phyloP scores from a whole-genome alignment of 1,139 yeast genomes.

The Kodamaea arcana region DNA sequence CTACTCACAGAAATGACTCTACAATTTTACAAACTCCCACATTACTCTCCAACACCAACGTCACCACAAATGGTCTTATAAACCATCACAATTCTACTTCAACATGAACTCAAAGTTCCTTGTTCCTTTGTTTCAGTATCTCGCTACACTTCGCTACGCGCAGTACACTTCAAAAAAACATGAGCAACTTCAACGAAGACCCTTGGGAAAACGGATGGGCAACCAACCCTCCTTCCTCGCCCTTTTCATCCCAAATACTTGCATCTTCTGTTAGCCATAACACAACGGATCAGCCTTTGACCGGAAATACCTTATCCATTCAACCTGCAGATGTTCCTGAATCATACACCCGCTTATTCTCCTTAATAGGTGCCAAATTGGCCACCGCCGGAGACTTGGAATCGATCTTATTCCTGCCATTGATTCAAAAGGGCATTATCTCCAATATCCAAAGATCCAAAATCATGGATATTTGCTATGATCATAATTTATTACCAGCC shows the following conservation, averaged over 20 bases:
- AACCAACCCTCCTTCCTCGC: conserved; percentile 6
- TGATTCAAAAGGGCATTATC: conserved; percentile 25
- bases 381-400: conserved; percentile 31
- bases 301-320: neutral
- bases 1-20: too few species aligned
- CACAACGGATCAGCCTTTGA: neutral
- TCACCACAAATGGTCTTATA: too few species aligned
- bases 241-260: conserved; percentile 12
- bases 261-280: conserved; percentile 4
- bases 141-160: conserved; percentile 1
- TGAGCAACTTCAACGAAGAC: conserved; percentile 20
- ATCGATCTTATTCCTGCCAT: conserved; percentile 22
- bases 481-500: conserved; percentile 34
- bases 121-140: too few species aligned
- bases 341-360: conserved; percentile 21
- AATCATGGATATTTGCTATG: conserved; percentile 35
- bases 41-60: too few species aligned
- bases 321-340: conserved; percentile 16
- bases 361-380: conserved; percentile 17
- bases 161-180: neutral
- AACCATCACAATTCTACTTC: too few species aligned
- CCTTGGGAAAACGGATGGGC: conserved; percentile 48
- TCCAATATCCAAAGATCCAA: conserved; percentile 31
- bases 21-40: too few species aligned
- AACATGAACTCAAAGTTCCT: too few species aligned